Evolutionary conservation across 202 grass and related monocot species (phyloP), one percentile per base, ranked within the genome.

Genomic region (Bolboschoenoplectus hybrid): DNA sequence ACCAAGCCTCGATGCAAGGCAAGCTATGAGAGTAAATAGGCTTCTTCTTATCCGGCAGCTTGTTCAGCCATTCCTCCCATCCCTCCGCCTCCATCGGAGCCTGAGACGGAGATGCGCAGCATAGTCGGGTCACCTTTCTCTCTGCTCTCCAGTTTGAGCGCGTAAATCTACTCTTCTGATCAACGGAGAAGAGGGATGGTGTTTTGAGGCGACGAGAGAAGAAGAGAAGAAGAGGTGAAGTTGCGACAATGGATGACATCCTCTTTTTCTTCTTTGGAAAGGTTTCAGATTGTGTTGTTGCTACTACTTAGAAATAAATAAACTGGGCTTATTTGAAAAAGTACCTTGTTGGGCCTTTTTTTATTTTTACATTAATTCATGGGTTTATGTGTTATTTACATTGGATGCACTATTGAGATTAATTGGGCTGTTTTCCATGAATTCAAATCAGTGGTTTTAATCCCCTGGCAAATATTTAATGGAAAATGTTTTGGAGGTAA

Each of bases 1-100:
- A 84, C 97, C 93, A 98, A 60, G 92, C 90, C 82, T 96, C 93
- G 82, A 97, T 99, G 82, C 92, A 94, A 39, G 93, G 92, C 64
- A 96, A 87, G 83, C 97, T 99, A 88, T 99, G 97, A 44, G 93
- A 91, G 82, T 94, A 96, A 66, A 99, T 89, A 16, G 93, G 89
- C 71, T 97, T 91, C 89, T 96, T 92, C 89, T 99, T 99, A 53
- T 97, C 92, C 60, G 90, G 97, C 65, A 97, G 89, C 86, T 90
- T 91, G 86, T 91, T 88, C 82, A 96, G 90, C 92, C 97, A 92
- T 67, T 88, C 88, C 81, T 89, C 89, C 58, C 92, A 93, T 13
- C 64, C 78, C 40, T 72, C 38, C 7, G 72, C 57, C 57, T 65
- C 43, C 62, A 55, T n/a, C 34, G 87, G 84, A 85, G 91, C 86